Conservation (phyloP, 129 eudicot species). For the Kitagawia praeruptora region DNA sequence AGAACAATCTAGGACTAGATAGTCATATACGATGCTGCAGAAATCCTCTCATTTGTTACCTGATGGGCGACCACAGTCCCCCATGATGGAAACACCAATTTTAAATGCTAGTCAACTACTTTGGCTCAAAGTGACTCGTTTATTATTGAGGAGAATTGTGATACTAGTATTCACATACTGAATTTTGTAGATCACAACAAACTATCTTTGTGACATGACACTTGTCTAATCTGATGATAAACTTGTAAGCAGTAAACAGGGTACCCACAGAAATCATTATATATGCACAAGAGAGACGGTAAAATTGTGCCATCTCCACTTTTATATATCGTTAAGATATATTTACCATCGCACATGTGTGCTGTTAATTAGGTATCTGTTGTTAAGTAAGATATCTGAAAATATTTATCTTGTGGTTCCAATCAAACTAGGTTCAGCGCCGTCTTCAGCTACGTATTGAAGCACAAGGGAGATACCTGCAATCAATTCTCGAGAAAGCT, state of each 20-base stretch:
- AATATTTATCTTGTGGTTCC: not conserved
- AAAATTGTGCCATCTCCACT: not conserved
- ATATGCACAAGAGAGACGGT: not conserved
- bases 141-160: not conserved
- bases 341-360: not conserved
- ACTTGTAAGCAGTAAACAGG: not conserved
- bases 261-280: not conserved
- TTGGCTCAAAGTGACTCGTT: not conserved
- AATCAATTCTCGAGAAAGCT: conserved; percentile 80
- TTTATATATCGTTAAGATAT: not conserved
- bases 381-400: not conserved
- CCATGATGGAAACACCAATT: not conserved
- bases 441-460: conserved; percentile 82
- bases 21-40: not conserved
- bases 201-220: not conserved
- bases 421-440: conserved; percentile 59
- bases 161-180: not conserved
- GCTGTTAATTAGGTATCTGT: not conserved
- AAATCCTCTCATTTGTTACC: not conserved
- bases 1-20: not conserved
- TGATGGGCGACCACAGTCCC: not conserved
- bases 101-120: not conserved
- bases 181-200: not conserved
- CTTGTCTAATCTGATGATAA: not conserved
- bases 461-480: conserved; percentile 80